Evolutionary conservation across 1,284 basidiomycete species (phyloP).

Genomic region (Austroboletus sp.): DNA sequence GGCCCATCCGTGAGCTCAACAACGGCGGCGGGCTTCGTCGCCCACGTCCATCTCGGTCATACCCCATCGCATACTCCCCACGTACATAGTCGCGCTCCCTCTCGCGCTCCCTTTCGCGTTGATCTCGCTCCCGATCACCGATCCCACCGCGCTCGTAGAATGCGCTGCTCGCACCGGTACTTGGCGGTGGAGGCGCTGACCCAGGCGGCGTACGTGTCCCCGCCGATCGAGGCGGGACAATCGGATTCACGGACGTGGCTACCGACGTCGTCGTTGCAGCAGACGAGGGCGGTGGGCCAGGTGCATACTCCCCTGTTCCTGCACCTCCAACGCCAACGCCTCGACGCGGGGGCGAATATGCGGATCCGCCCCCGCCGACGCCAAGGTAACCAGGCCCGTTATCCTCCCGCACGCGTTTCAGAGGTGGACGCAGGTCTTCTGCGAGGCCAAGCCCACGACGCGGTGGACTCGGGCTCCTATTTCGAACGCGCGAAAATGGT

Average conservation of each 20-base stretch:
- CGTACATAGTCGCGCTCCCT: conserved; percentile 16
- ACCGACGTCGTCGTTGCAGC: conserved; percentile 8
- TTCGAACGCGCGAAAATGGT: conserved; percentile 29
- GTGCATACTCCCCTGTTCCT: conserved; percentile 14
- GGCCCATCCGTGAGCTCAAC: conserved; percentile 15
- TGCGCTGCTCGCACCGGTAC: conserved; percentile 3
- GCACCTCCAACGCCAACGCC: background rate
- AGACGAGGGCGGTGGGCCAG: conserved; percentile 17
- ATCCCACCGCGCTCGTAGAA: conserved; percentile 24
- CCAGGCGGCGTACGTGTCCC: conserved; percentile 19
- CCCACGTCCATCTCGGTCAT: conserved; percentile 21
- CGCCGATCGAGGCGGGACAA: conserved; percentile 14
- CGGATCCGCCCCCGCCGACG: conserved; percentile 1
- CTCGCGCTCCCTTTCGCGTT: conserved; percentile 9
- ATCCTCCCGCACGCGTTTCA: conserved; percentile 35
- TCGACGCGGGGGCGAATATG: conserved; percentile 28
- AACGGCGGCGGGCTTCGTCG: conserved; percentile 21
- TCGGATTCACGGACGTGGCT: conserved; percentile 7
- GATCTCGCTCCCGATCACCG: conserved; percentile 2
- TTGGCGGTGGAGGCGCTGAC: conserved; percentile 15
- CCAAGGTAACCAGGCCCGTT: conserved; percentile 15
- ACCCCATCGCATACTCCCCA: conserved; percentile 19
- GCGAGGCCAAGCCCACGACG: conserved; percentile 16
- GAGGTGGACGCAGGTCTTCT: conserved; percentile 35
- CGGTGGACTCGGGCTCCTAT: conserved; percentile 35